phyloP scores from a whole-genome alignment of 805 yeast genomes.

The Wickerhamiella spandovensis region DNA sequence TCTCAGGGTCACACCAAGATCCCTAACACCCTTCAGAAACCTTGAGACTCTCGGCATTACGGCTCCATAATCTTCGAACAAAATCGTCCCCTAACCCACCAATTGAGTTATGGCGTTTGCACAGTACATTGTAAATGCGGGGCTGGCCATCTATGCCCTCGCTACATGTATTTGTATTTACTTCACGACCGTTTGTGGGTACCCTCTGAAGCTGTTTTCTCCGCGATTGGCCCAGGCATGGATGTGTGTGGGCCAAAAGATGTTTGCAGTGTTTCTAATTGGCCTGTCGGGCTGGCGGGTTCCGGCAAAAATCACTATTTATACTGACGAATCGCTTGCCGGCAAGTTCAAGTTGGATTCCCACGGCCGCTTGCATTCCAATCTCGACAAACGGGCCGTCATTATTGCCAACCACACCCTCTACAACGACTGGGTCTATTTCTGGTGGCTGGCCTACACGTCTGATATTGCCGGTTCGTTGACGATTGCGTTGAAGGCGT shows the following conservation, averaged over 20 bases:
- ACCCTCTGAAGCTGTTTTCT: slow-evolving; percentile 10
- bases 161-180: slow-evolving; percentile 4
- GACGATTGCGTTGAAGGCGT: slow-evolving; percentile 64
- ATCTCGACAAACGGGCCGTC: slow-evolving; percentile 40
- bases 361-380: slow-evolving; percentile 10
- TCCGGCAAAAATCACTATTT: slow-evolving; percentile 10
- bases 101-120: neutral
- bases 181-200: slow-evolving; percentile 9
- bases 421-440: slow-evolving; percentile 82
- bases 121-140: neutral
- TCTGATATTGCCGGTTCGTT: slow-evolving; percentile 51
- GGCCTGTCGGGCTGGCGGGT: slow-evolving; percentile 6
- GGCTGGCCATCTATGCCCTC: neutral
- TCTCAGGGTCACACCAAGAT: no score
- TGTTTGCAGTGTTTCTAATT: slow-evolving; percentile 10
- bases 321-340: slow-evolving; percentile 4
- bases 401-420: slow-evolving; percentile 85
- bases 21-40: no score
- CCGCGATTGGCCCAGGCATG: slow-evolving; percentile 12
- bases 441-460: slow-evolving; percentile 77
- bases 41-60: no score
- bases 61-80: no score
- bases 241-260: slow-evolving; percentile 12
- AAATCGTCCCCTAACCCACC: no score
- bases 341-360: neutral